Evolutionary conservation across 139 green algal genomes (phyloP), one percentile per base, ranked within the genome.

Genomic region (Picocystis salinarum): DNA sequence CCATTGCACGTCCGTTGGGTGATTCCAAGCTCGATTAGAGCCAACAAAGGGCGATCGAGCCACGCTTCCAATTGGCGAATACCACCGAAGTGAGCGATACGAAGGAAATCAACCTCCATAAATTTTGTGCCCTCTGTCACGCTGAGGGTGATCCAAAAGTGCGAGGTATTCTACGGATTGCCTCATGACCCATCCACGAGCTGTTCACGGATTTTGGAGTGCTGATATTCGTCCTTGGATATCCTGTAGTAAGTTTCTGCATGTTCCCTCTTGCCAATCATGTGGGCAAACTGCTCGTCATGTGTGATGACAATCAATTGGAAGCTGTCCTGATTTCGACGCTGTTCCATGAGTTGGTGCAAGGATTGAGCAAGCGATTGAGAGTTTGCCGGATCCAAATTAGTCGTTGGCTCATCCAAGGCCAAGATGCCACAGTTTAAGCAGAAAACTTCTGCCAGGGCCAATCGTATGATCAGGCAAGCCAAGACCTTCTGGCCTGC

Each of bases 231-330:
- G 45, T 74, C 51, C 22, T 74, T 74, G 19, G 51, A 56, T 22
- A 74, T 52, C 3, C 61, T 39, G 50, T 54, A 74, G 40, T 74
- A 74, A 13, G 54, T 46, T 40, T 74, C 56, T 7, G 60, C 48
- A 17, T 67, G 46, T 29, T 70, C 34, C 11, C 55, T 51, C 23
- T 55, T 45, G 20, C 64, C 64, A 46, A 74, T 68, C 46, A 69
- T 39, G 26, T 61, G 45, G 1, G 64, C 80, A 56, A 94, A 94
- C 19, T 59, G 34, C 56, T 96, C 85, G 50, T 98, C 88, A 55
- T 99, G 88, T 0, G 88, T 99, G 67, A 99, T 99, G 27, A 98
- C 77, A 15, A 98, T 76, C 18, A 96, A 76, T 71, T 99, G 88
- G 67, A 99, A 96, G 61, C 93, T 93, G 36, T 88, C 73, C 60